Evolutionary conservation across 176 grass and related monocot genomes (phyloP), one percentile per base, ranked within the genome.

Genomic region (Puccinellia tenuiflora): DNA sequence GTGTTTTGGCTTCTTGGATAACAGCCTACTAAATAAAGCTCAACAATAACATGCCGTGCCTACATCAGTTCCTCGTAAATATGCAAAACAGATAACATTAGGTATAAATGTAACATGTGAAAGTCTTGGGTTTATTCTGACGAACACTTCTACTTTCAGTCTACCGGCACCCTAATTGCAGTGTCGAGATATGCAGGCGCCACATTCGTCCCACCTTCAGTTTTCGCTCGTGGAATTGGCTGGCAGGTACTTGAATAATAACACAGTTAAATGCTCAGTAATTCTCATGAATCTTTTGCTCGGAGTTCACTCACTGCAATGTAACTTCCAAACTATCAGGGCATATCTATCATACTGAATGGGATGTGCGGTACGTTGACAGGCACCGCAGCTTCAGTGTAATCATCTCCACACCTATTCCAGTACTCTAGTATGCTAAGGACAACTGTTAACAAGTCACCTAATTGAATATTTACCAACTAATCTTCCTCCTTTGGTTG

Each of bases 361-460:
- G 96, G 96, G 53, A 21, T 99, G 79, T 93, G 92, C 63, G 96
- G 96, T 61, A 92, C 96, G 61, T 74, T 90, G 84, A 87, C 90
- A 79, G 96, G 96, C 59, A 88, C 96, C 28, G 85, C 93, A 78
- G 91, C 92, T 85, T 95, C 96, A 86, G 91, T 93, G 96, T 99
- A 96, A 91, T 72, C 63, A 73, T 10, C 70, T 69, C 61, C 56
- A 51, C 71, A 3, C 18, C 71, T 51, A 51, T 8, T 3, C 17
- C 5, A 33, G 26, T 29, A 84, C 52, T 72, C 34, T 24, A 31
- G 9, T 31, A 39, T 24, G 57, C 42, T 69, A 25, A 86, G 10
- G 30, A 51, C 63, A 18, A 56, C 2, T 53, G 18, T 39, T 53
- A 29, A 11, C 0, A 40, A 34, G 5, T 15, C 25, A 78, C 30